These are phyloP conservation scores for Saccharomycopsis guyanensis DNA, from an alignment of 805 yeast species.

Conservation along the genomic window DNA sequence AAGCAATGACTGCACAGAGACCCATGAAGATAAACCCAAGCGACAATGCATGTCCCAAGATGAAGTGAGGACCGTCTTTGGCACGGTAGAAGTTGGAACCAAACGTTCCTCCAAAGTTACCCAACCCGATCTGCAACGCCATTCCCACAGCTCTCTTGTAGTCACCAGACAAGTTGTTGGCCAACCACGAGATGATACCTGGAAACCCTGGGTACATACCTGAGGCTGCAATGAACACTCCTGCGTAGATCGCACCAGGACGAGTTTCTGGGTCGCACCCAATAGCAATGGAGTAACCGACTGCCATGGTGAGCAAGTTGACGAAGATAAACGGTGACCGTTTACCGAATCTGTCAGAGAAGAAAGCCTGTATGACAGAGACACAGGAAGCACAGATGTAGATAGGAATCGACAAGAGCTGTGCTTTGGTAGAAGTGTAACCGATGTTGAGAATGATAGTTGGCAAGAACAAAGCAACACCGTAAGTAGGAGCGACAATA, in stretches of 20 bases:
- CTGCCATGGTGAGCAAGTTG: constrained; percentile 25
- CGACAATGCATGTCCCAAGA: constrained; percentile 29
- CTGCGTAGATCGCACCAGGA: constrained; percentile 28
- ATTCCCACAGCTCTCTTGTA: constrained; percentile 33
- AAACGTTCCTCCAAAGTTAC: constrained; percentile 33
- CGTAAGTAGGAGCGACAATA: constrained; percentile 30
- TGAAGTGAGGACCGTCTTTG: constrained; percentile 26
- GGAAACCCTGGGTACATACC: constrained; percentile 30
- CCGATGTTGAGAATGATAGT: constrained; percentile 38
- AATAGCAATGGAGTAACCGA: constrained; percentile 29
- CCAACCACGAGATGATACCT: constrained; percentile 30
- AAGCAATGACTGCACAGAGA: constrained; percentile 21
- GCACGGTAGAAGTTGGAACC: constrained; percentile 29
- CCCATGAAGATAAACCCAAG: constrained; percentile 31
- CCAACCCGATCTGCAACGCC: constrained; percentile 33
- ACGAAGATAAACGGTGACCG: constrained; percentile 28
- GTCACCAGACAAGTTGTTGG: constrained; percentile 31
- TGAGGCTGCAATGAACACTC: constrained; percentile 27
- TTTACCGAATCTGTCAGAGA: constrained; percentile 25
- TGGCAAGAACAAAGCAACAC: constrained; percentile 37
- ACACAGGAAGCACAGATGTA: constrained; percentile 31
- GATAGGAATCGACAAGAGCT: constrained; percentile 37
- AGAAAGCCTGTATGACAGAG: constrained; percentile 27
- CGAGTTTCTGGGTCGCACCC: constrained; percentile 23
- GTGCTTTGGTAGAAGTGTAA: constrained; percentile 34